These are phyloP conservation scores for Paramecium bursaria DNA, from an alignment of 73 alveolate species.

Conservation along the genomic window DNA sequence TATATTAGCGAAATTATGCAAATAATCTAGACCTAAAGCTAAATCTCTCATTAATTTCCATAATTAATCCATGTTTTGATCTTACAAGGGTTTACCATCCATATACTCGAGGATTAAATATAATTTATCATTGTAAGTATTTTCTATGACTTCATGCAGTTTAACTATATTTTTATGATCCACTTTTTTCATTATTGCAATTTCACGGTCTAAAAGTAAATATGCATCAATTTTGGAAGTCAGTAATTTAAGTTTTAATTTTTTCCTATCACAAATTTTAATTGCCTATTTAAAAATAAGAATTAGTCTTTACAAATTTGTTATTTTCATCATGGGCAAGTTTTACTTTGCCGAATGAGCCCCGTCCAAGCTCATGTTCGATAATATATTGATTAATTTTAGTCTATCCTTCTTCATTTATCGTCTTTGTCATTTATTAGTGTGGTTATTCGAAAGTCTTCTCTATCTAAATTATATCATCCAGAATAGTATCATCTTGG, in stretches of 20 bases:
- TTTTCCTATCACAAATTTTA: conserved; percentile 59
- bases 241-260: conserved; percentile 49
- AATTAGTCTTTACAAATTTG: conserved; percentile 14
- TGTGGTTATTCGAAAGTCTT: too few relatives aligned
- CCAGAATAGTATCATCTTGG: too few relatives aligned
- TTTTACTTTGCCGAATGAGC: conserved; percentile 73
- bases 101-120: conserved; percentile 82
- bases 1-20: conserved; percentile 67
- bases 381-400: conserved; percentile 64
- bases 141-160: conserved; percentile 84
- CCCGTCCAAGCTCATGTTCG: conserved; percentile 56
- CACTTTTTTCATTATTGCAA: conserved; percentile 83
- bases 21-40: conserved; percentile 65
- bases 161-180: conserved; percentile 79
- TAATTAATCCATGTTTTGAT: conserved; percentile 18
- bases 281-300: conserved; percentile 24
- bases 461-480: too few relatives aligned
- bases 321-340: conserved; percentile 36
- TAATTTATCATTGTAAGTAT: conserved; percentile 75
- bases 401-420: conserved; percentile 55
- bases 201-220: conserved; percentile 72
- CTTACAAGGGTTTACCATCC: conserved; percentile 72
- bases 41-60: conserved; percentile 55
- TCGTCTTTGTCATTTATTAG: conserved; percentile 17
- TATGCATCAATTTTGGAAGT: conserved; percentile 66